Conservation (phyloP, 371 early-diverging fungal species). For the Mucor plumbeus region DNA sequence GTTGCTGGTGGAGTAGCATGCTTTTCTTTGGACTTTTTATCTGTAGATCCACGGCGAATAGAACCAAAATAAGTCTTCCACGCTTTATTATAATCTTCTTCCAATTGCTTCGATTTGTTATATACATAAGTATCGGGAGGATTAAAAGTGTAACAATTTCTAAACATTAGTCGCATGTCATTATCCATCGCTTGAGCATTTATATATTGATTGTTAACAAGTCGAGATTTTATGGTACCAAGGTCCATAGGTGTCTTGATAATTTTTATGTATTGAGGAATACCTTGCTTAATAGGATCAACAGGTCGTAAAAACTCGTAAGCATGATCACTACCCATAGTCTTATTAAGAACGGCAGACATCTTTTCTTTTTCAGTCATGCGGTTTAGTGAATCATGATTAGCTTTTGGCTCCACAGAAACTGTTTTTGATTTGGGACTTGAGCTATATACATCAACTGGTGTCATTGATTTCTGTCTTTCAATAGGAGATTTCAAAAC, state of each 20-base stretch:
- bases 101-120: constrained; percentile 61
- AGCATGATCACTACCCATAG: constrained; percentile 43
- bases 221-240: constrained; percentile 85
- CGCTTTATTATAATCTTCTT: constrained; percentile 61
- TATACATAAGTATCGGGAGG: constrained; percentile 78
- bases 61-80: constrained; percentile 56
- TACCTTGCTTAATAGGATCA: constrained; percentile 49
- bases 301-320: constrained; percentile 56
- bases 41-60: constrained; percentile 13
- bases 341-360: constrained; percentile 30
- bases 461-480: constrained; percentile 16
- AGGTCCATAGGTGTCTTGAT: constrained; percentile 98
- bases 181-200: constrained; percentile 50
- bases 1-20: constrained; percentile 6
- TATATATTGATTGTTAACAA: constrained; percentile 46
- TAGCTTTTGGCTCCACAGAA: not conserved
- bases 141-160: constrained; percentile 78
- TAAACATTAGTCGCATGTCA: constrained; percentile 57
- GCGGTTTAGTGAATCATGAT: not conserved
- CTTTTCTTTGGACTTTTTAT: constrained; percentile 26
- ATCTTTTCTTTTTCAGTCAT: constrained; percentile 41
- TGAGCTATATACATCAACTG: not conserved
- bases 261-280: constrained; percentile 75
- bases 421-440: not conserved
- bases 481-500: not conserved